phyloP scores from a whole-genome alignment of 352 stramenopile species.

The Globisporangium barbulae region DNA sequence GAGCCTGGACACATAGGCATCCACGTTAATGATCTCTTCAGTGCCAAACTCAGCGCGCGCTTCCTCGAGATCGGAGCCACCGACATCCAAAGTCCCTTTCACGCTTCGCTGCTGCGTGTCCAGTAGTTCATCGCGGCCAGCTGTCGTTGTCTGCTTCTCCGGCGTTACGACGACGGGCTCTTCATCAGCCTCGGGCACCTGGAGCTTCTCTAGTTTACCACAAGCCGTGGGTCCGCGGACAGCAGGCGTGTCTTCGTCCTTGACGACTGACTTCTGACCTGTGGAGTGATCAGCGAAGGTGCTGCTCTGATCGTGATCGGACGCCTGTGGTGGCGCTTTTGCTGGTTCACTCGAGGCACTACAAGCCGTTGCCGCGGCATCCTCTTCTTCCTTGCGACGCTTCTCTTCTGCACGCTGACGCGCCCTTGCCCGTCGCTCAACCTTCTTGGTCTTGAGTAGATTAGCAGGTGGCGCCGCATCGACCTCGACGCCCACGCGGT shows the following conservation, averaged over 20 bases:
- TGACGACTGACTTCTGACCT: background rate
- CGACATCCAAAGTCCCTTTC: background rate
- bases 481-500: constrained; percentile 12
- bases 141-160: background rate
- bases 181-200: background rate
- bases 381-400: background rate
- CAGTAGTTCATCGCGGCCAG: background rate
- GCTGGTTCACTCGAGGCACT: background rate
- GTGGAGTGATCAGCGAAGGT: background rate
- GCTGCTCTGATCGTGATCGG: background rate
- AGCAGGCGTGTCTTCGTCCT: background rate
- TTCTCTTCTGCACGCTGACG: constrained; percentile 12
- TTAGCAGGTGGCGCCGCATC: background rate
- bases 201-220: constrained; percentile 1
- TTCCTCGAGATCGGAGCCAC: background rate
- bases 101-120: background rate
- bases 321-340: background rate
- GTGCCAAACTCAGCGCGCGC: constrained; percentile 9
- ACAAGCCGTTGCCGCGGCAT: background rate
- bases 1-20: constrained; percentile 1
- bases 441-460: constrained; percentile 13
- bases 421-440: constrained; percentile 1
- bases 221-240: background rate
- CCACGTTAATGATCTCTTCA: constrained; percentile 12
- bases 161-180: background rate